Evolutionary conservation across 2,329 filamentous ascomycete genomes (phyloP), one percentile per base, ranked within the genome.

Genomic region (Aspergillus chevalieri): DNA sequence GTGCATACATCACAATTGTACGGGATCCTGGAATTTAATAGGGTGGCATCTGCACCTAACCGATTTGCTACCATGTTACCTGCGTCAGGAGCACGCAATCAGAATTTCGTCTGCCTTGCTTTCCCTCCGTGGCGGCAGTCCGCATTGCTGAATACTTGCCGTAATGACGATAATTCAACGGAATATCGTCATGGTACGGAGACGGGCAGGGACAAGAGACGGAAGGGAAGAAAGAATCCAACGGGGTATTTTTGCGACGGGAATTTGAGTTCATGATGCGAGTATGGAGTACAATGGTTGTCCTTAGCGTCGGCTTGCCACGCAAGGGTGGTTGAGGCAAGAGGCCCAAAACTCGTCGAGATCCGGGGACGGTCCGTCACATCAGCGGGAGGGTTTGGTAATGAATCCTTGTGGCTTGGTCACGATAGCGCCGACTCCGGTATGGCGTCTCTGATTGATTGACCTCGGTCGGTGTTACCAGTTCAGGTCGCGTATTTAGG

Each of bases 41-140:
- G 50, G 26, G 53, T 48, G 52, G 51, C 54, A 49, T 51, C 53
- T 58, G 54, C 56, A 57, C 52, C 51, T 57, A 54, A 46, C 57
- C 56, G 53, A 50, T 52, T 17, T 58, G 49, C 46, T 56, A 54
- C 54, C 49, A 49, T 52, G 48, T 50, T 51, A 56, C 57, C 53
- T 47, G 52, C 36, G 47, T 49, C 48, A 51, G 42, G 45, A 50
- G 48, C 22, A 49, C 47, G 39, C 47, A 47, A 57, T 47, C 26
- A 30, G 26, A 52, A 43, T 41, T n/a, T 43, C 44, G 38, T 47
- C 41, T 22, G 22, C 17, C 10, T 24, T 24, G 21, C 19, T 19
- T 43, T 43, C 39, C 12, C 34, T 17, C 34, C n/a, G 34, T 38
- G 6, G 14, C 34, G 26, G 26, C 26, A 12, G 26, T 30, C 26